A percentile compares a stretch with the other conserved stretches of the same genome.
phyloP scores from a whole-genome alignment of 306 rosid genomes.

The Vigna angularis region DNA sequence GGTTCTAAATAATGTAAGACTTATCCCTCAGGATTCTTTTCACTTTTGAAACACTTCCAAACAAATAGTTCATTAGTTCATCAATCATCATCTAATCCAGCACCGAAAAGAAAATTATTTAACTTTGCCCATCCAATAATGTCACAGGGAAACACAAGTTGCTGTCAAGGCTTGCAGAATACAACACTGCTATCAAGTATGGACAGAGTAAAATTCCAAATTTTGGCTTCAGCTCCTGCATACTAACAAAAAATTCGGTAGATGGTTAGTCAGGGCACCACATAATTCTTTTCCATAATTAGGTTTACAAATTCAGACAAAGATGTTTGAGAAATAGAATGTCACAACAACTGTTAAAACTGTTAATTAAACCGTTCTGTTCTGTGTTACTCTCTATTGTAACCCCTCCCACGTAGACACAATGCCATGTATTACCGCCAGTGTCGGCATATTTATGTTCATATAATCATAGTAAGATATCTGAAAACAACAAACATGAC shows the following conservation, averaged over 20 bases:
- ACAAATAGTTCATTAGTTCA: background rate
- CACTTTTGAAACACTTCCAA: background rate
- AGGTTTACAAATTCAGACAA: conserved; percentile 15
- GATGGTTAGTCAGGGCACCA: background rate
- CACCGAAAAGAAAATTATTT: background rate
- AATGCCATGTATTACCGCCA: background rate
- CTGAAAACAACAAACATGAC: background rate
- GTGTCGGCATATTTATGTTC: background rate
- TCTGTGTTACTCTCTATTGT: background rate
- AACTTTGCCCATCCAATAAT: conserved; percentile 22
- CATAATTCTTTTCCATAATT: conserved; percentile 25
- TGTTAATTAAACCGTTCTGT: background rate
- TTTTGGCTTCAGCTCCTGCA: background rate
- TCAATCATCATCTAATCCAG: background rate
- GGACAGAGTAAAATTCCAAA: background rate
- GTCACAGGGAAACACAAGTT: conserved; percentile 8
- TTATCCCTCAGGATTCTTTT: background rate
- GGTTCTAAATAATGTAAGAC: background rate
- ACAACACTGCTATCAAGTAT: background rate
- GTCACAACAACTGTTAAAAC: conserved; percentile 30
- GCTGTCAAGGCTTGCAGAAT: background rate
- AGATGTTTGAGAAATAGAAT: conserved; percentile 21
- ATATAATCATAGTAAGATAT: background rate
- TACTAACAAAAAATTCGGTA: conserved; percentile 1
- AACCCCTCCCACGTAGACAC: background rate